Conservation (phyloP, 2,329 filamentous ascomycete genomes). For the Beauveria varroae region DNA sequence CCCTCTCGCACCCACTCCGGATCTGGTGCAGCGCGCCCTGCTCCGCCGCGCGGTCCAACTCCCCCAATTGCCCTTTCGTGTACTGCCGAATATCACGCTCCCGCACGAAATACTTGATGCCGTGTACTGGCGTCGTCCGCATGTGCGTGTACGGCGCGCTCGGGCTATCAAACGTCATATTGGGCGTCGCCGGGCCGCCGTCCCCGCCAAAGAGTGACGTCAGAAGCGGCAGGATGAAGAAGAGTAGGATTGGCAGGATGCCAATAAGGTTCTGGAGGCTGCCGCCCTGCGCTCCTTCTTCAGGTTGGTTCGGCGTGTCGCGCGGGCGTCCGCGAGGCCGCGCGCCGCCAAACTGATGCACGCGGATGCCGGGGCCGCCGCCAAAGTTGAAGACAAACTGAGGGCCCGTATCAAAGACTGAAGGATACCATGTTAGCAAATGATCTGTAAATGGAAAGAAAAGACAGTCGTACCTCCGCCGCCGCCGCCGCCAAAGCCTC, state of each 20-base stretch:
- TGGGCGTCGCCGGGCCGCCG: conserved; percentile 29
- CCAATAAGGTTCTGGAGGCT: conserved; percentile 58
- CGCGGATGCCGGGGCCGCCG: conserved; percentile 81
- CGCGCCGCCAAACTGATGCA: conserved; percentile 89
- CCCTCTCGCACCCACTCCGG: conserved; percentile 64
- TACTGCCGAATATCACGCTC: conserved; percentile 68
- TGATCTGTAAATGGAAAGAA: background rate
- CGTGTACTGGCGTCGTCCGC: conserved; percentile 62
- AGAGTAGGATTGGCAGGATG: conserved; percentile 77
- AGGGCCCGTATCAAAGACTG: conserved; percentile 67
- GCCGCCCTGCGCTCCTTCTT: conserved; percentile 32
- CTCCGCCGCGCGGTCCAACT: conserved; percentile 74
- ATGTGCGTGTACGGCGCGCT: conserved; percentile 64
- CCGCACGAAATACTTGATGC: conserved; percentile 79
- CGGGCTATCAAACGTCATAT: conserved; percentile 68
- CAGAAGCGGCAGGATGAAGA: conserved; percentile 80
- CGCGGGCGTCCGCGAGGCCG: conserved; percentile 69
- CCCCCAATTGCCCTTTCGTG: conserved; percentile 58
- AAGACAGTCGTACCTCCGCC: conserved; percentile 27
- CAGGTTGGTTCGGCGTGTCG: conserved; percentile 46
- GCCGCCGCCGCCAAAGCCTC: conserved; percentile 39
- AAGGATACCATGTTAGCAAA: background rate
- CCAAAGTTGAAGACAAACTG: conserved; percentile 95
- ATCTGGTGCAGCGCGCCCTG: conserved; percentile 61
- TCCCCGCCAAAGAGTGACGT: conserved; percentile 66